phyloP scores from a whole-genome alignment of 2,329 filamentous ascomycete species.

The Pseudonectria buxi region DNA sequence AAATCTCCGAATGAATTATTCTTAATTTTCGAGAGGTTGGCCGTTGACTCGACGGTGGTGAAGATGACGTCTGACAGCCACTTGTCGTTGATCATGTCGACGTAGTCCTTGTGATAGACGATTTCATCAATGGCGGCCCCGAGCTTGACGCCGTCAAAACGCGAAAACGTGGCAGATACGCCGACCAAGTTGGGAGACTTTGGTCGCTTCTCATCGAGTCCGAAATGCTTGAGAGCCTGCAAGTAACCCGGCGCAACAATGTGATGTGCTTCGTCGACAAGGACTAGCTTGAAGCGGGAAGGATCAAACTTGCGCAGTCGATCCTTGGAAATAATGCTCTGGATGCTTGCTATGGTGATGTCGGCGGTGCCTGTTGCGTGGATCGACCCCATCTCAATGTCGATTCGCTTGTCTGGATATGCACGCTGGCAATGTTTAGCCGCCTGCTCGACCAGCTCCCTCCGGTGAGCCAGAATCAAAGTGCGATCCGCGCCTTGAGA shows the following conservation, averaged over 20 bases:
- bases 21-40: conserved; percentile 66
- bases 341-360: conserved; percentile 87
- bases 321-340: conserved; percentile 70
- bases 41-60: conserved; percentile 80
- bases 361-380: conserved; percentile 76
- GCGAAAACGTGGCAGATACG: conserved; percentile 73
- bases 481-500: conserved; percentile 59
- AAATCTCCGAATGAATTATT: conserved; percentile 67
- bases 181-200: conserved; percentile 66
- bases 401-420: conserved; percentile 74
- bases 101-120: conserved; percentile 78
- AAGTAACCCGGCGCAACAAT: conserved; percentile 83
- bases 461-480: conserved; percentile 83
- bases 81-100: conserved; percentile 71
- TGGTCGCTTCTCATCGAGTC: conserved; percentile 44
- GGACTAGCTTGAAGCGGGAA: conserved; percentile 71
- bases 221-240: conserved; percentile 69
- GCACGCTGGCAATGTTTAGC: conserved; percentile 73
- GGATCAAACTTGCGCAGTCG: conserved; percentile 81
- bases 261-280: conserved; percentile 96
- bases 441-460: conserved; percentile 91
- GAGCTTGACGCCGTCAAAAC: conserved; percentile 77
- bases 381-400: conserved; percentile 82
- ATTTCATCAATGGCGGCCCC: conserved; percentile 89
- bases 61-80: conserved; percentile 92